Evolutionary conservation across 306 rosid species (phyloP).

Genomic region (Gastrolobium villosum): DNA sequence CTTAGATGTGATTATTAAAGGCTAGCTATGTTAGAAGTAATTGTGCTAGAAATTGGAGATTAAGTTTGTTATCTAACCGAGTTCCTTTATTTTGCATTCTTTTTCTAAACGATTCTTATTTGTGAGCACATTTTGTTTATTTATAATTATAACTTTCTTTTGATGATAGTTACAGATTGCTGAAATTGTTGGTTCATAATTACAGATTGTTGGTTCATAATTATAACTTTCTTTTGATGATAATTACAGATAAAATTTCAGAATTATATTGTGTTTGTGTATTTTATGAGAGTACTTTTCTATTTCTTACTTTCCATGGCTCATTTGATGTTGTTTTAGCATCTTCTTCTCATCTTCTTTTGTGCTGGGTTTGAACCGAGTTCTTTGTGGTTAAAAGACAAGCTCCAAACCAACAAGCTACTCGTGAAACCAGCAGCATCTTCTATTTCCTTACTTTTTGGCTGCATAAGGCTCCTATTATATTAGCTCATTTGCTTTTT

Average conservation of each 20-base stretch:
- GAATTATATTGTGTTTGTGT: not conserved
- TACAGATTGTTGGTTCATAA: slow-evolving; percentile 35
- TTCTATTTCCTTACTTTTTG: not conserved
- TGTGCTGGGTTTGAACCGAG: too few species aligned
- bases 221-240: not conserved
- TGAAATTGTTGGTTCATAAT: too few species aligned
- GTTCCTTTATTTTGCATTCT: not conserved
- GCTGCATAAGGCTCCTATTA: slow-evolving; percentile 17
- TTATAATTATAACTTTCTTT: slow-evolving; percentile 2
- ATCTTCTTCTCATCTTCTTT: slow-evolving; percentile 34
- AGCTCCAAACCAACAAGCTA: too few species aligned
- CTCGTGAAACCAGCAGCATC: not conserved
- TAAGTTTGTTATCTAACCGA: not conserved
- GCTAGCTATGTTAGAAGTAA: slow-evolving; percentile 1
- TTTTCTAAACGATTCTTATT: not conserved
- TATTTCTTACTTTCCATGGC: slow-evolving; percentile 29
- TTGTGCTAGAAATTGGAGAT: not conserved
- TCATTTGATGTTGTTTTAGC: slow-evolving; percentile 11
- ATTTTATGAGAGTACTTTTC: slow-evolving; percentile 8
- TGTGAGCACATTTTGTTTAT: slow-evolving; percentile 33
- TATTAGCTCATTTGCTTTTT: slow-evolving; percentile 18
- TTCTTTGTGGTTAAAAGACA: too few species aligned
- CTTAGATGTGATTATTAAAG: slow-evolving; percentile 42
- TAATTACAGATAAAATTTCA: not conserved
- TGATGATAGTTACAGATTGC: not conserved